Conservation (phyloP, 2,329 filamentous ascomycete genomes). For the Tolypocladium cylindrosporum region DNA sequence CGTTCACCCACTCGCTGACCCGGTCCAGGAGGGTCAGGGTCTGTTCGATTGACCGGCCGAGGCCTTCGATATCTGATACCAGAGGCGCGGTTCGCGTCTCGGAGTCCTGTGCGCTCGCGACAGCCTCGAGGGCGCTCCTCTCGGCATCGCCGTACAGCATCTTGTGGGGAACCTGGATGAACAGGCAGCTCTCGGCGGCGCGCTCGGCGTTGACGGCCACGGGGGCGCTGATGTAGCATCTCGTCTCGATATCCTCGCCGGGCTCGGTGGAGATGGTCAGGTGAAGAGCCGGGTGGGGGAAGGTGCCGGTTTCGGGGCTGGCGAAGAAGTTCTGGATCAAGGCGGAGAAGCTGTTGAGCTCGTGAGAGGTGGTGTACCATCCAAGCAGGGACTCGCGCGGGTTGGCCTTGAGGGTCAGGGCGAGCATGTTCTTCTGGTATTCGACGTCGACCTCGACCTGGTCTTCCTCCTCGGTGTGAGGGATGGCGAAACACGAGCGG, state of each 20-base stretch:
- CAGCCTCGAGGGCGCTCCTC: constrained; percentile 62
- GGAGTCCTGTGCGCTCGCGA: constrained; percentile 69
- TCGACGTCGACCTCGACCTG: constrained; percentile 99
- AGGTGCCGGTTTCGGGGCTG: constrained; percentile 92
- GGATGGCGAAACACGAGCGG: constrained; percentile 92
- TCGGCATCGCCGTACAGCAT: constrained; percentile 75
- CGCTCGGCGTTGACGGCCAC: constrained; percentile 93
- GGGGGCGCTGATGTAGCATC: constrained; percentile 90
- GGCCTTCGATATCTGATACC: constrained; percentile 78
- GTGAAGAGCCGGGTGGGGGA: constrained; percentile 94
- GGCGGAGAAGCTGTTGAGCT: constrained; percentile 96
- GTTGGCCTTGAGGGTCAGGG: constrained; percentile 84
- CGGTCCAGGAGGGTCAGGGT: constrained; percentile 84
- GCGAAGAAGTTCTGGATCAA: constrained; percentile 99
- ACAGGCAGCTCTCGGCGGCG: constrained; percentile 90
- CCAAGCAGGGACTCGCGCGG: constrained; percentile 90
- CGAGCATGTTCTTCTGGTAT: constrained; percentile 99
- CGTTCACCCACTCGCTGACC: constrained; percentile 84
- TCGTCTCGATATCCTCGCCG: constrained; percentile 78
- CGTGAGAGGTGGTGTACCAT: constrained; percentile 96
- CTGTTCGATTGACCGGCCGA: constrained; percentile 79
- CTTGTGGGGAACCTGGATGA: constrained; percentile 94
- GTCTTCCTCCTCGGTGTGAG: constrained; percentile 95
- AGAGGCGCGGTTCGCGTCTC: constrained; percentile 66
- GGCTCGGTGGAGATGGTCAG: constrained; percentile 87